Conservation (phyloP, 441 rosid genomes). For the Jatropha multifida region DNA sequence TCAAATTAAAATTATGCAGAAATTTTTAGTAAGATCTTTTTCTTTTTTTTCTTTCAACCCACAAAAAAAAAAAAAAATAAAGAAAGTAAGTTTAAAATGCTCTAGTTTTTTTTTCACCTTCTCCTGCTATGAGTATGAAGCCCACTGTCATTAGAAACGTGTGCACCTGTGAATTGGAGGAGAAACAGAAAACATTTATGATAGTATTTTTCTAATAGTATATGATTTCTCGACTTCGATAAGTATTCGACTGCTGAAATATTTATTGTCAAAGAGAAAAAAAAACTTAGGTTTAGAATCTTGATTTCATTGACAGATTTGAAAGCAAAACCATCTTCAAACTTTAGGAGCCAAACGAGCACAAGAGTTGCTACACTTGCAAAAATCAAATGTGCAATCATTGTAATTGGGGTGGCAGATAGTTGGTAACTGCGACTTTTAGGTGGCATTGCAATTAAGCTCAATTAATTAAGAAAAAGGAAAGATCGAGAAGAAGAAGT, state of each 20-base stretch:
- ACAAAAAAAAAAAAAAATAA: too few species aligned
- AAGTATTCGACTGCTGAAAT: background rate
- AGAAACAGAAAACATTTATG: background rate
- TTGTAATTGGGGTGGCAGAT: slow-evolving; percentile 35
- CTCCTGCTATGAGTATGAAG: slow-evolving; percentile 47
- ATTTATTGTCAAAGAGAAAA: background rate
- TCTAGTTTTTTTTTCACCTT: slow-evolving; percentile 33
- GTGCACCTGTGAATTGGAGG: slow-evolving; percentile 37
- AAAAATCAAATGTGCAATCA: slow-evolving; percentile 41
- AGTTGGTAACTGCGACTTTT: slow-evolving; percentile 36
- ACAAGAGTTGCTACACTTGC: slow-evolving; percentile 43
- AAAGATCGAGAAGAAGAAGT: background rate
- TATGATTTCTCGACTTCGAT: background rate
- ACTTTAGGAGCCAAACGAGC: slow-evolving; percentile 52
- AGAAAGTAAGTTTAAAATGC: too few species aligned
- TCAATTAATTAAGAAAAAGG: background rate
- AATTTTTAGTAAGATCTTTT: background rate
- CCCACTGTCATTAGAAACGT: slow-evolving; percentile 55
- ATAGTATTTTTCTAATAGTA: background rate
- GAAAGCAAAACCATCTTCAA: slow-evolving; percentile 36
- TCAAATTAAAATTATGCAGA: slow-evolving; percentile 1
- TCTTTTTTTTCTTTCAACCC: background rate
- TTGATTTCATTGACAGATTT: slow-evolving; percentile 32
- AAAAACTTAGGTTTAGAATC: slow-evolving; percentile 45
- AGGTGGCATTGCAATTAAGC: slow-evolving; percentile 25